Base-by-base conservation (phyloP, 495 filamentous ascomycete genomes). In the Lophiotrema nucula region DNA sequence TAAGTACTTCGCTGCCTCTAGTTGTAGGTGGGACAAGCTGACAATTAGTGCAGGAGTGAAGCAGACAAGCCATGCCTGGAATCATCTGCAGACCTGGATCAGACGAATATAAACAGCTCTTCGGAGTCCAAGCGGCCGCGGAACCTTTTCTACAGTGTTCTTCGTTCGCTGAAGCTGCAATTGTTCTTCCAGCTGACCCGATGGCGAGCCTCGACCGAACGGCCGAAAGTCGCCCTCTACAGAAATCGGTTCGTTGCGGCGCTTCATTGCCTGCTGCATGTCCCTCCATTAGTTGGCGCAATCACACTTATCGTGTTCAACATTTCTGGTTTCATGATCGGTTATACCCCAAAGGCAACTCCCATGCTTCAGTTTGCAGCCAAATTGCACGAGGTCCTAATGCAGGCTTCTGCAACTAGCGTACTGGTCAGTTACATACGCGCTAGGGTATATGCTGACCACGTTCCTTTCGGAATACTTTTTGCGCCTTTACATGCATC, bases 401-500 rank as follows among this genome's bases (percentile, higher is more conserved):
- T 49, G 46, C 27, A 28, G 21, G 46, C 46, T 15, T 35, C 46
- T 3, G 35, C 35, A 13, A 21, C 46, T 13, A 49, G 24, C 26
- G 18, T 49, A n/a, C 46, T 28, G 12, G 24, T 49, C 2, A 35
- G 24, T 49, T 49, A 49, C 16, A 35, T 49, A 3, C 23, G 27
- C n/a, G 27, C 24, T 4, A n/a, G 15, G 24, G 46, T 27, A 10
- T 49, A 10, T 23, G 11, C 18, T 3, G 46, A 16, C 16, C 35
- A 21, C 46, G 35, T 49, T 4, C 46, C 47, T 3, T 50, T 50
- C 38, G 47, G 47, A 18, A 33, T 16, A 22, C 15, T 38, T 4
- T 50, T 50, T 18, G 47, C 47, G 25, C 47, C 47, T 10, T 12
- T 38, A 16, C 18, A 50, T 18, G n/a, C 47, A 16, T 12, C 27